Percentiles rank a stretch among this genome's conserved stretches.
These are phyloP conservation scores for Themeda triandra DNA, from an alignment of 176 grass and related monocot genomes.

Conservation along the genomic window DNA sequence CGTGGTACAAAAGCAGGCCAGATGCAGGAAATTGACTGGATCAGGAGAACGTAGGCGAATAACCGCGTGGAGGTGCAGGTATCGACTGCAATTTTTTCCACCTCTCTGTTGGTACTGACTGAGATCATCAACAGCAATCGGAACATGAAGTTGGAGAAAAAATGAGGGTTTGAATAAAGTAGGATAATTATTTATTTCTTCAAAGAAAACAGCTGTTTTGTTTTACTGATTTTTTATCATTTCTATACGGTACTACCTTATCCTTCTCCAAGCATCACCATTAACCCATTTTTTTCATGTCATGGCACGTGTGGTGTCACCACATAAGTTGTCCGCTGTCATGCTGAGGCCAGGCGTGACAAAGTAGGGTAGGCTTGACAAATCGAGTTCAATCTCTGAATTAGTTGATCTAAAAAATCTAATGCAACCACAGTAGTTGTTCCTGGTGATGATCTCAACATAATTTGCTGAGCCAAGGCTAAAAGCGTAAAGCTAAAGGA, in stretches of 20 bases:
- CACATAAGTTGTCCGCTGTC: not conserved
- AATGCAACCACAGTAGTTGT: not conserved
- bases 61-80: not conserved
- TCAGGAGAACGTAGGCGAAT: not conserved
- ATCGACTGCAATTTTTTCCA: not conserved
- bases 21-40: slow-evolving; percentile 30
- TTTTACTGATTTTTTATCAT: not conserved
- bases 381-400: not conserved
- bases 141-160: not conserved
- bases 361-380: not conserved
- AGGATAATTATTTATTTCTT: not conserved
- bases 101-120: not conserved
- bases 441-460: not conserved
- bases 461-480: not conserved
- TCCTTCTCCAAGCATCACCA: not conserved
- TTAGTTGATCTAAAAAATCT: not conserved
- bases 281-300: not conserved
- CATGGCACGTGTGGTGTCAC: not conserved
- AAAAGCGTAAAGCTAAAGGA: too few relatives aligned
- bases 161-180: not conserved
- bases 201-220: not conserved
- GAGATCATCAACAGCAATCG: not conserved
- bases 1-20: slow-evolving; percentile 17
- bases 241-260: not conserved
- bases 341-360: not conserved